A percentile compares a stretch with the other conserved stretches of the same genome.
These are phyloP conservation scores for Aspergillus egyptiacus DNA, from an alignment of 495 filamentous ascomycete species.

Conservation along the genomic window DNA sequence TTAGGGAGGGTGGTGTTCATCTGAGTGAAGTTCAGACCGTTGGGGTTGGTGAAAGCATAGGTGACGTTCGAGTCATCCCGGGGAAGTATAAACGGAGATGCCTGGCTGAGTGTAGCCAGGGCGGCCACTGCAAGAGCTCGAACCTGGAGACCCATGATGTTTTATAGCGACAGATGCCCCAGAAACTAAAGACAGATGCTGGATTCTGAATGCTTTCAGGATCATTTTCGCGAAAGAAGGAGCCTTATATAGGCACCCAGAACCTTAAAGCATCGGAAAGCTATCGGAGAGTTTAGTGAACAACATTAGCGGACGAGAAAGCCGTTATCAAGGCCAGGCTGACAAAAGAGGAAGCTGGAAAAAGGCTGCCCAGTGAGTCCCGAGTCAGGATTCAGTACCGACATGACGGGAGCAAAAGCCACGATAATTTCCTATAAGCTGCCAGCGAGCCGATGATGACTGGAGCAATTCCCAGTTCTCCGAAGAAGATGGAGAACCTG, in stretches of 20 bases:
- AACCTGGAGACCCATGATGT: constrained; percentile 19
- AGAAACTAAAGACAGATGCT: neutral
- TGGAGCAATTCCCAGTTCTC: neutral
- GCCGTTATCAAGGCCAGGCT: neutral
- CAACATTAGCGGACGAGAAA: too few species aligned
- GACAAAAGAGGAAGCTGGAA: constrained; percentile 6
- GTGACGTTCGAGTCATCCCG: constrained; percentile 17
- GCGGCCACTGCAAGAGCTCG: constrained; percentile 19
- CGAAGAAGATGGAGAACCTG: neutral
- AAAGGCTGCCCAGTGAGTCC: too few species aligned
- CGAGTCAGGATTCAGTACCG: too few species aligned
- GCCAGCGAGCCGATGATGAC: neutral
- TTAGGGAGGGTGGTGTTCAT: constrained; percentile 43
- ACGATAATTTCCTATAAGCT: constrained; percentile 11
- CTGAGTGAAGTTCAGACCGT: constrained; percentile 33
- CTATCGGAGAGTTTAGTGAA: too few species aligned
- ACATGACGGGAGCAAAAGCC: neutral
- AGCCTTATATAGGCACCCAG: constrained; percentile 1
- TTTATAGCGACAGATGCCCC: neutral
- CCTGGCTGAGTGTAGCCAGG: constrained; percentile 21
- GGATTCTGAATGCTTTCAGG: neutral
- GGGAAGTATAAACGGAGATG: constrained; percentile 24
- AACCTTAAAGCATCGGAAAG: too few species aligned
- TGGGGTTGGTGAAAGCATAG: constrained; percentile 28
- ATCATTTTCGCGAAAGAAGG: neutral